Evolutionary conservation across 352 stramenopile genomes (phyloP).

Genomic region (Pythium folliculosum): DNA sequence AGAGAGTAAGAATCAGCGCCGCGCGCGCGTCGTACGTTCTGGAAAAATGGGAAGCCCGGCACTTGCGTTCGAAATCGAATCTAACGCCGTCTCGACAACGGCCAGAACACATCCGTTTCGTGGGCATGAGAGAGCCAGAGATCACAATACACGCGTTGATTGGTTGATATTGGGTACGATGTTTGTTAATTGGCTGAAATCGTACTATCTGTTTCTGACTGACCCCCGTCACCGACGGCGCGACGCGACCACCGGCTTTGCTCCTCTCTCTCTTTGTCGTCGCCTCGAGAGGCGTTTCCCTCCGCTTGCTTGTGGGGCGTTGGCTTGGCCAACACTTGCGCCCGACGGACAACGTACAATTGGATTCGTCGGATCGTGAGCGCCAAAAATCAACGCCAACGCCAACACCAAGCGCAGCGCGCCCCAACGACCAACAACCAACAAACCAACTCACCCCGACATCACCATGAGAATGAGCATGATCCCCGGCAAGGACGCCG

Average conservation of each 20-base stretch:
- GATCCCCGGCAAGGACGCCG: not conserved
- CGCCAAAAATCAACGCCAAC: not conserved
- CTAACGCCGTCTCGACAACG: no score
- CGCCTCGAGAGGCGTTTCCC: not conserved
- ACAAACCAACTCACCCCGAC: not conserved
- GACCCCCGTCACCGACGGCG: no score
- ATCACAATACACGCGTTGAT: no score
- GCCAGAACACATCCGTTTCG: not conserved
- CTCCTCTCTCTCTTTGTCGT: not conserved
- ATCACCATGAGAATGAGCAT: conserved; percentile 10
- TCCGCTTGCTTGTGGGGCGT: not conserved
- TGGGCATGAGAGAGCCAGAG: not conserved
- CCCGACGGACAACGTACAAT: not conserved
- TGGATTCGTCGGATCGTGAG: not conserved
- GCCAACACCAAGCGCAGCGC: not conserved
- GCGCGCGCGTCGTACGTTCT: no score
- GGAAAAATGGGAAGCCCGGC: no score
- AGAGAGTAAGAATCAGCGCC: no score
- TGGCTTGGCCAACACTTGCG: not conserved
- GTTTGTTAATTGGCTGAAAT: no score
- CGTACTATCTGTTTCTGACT: not conserved
- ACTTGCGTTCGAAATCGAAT: no score
- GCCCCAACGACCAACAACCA: conserved; percentile 1
- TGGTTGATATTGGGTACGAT: no score
- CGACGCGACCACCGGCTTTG: not conserved